Evolutionary conservation across 345 rosid genomes (phyloP).

Genomic region (Microthlaspi erraticum): DNA sequence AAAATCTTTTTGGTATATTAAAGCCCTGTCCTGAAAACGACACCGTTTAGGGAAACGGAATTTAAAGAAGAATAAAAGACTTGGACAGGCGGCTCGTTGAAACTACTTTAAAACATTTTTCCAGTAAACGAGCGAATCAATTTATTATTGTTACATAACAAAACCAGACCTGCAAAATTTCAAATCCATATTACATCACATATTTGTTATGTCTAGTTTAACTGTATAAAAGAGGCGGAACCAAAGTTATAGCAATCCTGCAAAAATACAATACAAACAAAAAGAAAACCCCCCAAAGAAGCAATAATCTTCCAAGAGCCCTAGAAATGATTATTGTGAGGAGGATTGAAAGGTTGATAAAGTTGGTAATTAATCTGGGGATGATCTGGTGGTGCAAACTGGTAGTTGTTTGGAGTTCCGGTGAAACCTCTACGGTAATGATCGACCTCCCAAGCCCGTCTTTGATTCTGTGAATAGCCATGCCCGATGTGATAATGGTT

Average conservation of each 20-base stretch:
- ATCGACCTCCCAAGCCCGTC: slow-evolving; percentile 1
- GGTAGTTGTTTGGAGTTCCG: not conserved
- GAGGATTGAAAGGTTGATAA: slow-evolving; percentile 19
- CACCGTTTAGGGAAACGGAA: too few relatives aligned
- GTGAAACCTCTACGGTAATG: not conserved
- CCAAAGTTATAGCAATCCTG: not conserved
- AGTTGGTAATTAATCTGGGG: not conserved
- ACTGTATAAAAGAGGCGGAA: not conserved
- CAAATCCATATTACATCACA: too few relatives aligned
- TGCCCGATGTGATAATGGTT: not conserved
- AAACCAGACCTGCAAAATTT: too few relatives aligned
- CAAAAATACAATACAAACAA: not conserved
- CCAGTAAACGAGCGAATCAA: too few relatives aligned
- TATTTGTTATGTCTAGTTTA: too few relatives aligned
- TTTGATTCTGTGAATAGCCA: slow-evolving; percentile 13
- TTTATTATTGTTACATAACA: too few relatives aligned
- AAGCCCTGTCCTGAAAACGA: too few relatives aligned
- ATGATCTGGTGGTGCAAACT: not conserved
- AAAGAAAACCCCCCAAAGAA: not conserved
- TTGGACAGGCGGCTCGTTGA: too few relatives aligned
- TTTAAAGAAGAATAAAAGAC: too few relatives aligned
- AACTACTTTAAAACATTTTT: too few relatives aligned
- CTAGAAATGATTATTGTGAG: not conserved
- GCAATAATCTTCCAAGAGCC: not conserved
- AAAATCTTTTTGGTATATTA: too few relatives aligned